Evolutionary conservation across 2,329 filamentous ascomycete species (phyloP), one percentile per base, ranked within the genome.

Genomic region (Fusarium xyrophilum): DNA sequence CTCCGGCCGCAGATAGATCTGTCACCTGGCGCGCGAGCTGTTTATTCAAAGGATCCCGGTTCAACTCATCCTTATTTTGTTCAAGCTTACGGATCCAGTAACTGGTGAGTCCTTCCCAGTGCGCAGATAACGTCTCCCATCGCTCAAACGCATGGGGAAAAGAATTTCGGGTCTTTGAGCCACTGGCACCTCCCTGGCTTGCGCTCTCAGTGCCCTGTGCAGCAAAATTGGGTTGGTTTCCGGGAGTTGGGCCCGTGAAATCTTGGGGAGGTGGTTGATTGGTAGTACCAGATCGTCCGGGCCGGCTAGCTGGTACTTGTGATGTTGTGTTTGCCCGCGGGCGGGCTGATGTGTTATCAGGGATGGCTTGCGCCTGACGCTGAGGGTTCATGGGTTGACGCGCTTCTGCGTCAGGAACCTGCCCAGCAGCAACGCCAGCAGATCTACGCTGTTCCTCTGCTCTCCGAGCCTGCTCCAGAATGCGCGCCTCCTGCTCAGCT

Each of bases 121-220:
- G 95, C 9, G 96, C 96, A 0, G 96, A 99, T 5, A 99, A 82
- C 0, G 93, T 95, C 77, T 99, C 96, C 96, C 96, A 99, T 63
- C 96, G 88, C 79, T 99, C 95, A 75, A 99, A 99, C 0, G 96
- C 96, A 79, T 98, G 96, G 1, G 96, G 96, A 70, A 99, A 98
- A 0, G 90, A 89, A 47, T 91, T 92, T 60, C 89, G 83, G 54
- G 85, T 78, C 53, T 85, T 80, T 6, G 76, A 66, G 42, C 66
- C 59, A 28, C 68, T 64, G 13, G 68, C 46, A n/a, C 60, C 53
- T 21, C 62, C 60, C 47, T 74, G 69, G 38, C 54, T 54, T 6
- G 67, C 50, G 28, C 61, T 44, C 33, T 75, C 73, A 17, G 62
- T 42, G 15, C 70, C 40, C 51, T 72, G 70, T 25, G 66, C 39